Evolutionary conservation across 768 basidiomycete genomes (phyloP).

Genomic region (Megacollybia marginata): DNA sequence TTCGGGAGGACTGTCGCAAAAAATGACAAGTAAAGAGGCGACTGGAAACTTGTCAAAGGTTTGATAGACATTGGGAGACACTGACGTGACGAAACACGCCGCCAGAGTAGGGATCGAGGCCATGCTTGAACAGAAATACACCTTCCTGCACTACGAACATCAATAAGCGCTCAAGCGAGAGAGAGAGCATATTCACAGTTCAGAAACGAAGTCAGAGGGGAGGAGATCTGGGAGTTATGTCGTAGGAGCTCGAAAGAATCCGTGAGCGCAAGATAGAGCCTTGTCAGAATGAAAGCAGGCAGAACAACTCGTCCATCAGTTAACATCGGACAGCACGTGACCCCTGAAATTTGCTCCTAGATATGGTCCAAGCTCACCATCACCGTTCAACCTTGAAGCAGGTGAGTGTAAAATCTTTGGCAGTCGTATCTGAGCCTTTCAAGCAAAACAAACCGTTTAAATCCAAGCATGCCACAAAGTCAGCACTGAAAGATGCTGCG

Average conservation of each 20-base stretch:
- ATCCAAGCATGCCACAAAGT: slow-evolving; percentile 84
- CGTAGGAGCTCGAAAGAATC: slow-evolving; percentile 45
- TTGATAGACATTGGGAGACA: not conserved
- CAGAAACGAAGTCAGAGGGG: slow-evolving; percentile 73
- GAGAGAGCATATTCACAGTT: slow-evolving; percentile 56
- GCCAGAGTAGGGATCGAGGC: slow-evolving; percentile 83
- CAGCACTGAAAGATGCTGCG: slow-evolving; percentile 71
- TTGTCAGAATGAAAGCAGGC: slow-evolving; percentile 33
- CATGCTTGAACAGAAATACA: slow-evolving; percentile 68
- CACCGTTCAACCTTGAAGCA: slow-evolving; percentile 87
- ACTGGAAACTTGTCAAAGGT: slow-evolving; percentile 35
- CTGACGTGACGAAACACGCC: slow-evolving; percentile 82
- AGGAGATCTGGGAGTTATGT: slow-evolving; percentile 71
- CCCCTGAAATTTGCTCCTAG: not conserved
- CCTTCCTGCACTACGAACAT: slow-evolving; percentile 75
- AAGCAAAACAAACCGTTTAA: slow-evolving; percentile 92
- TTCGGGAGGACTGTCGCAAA: slow-evolving; percentile 67
- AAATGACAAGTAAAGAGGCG: slow-evolving; percentile 68
- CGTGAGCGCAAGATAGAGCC: slow-evolving; percentile 47
- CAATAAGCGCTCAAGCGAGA: slow-evolving; percentile 2
- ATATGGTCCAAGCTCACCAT: slow-evolving; percentile 43
- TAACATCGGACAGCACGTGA: not conserved
- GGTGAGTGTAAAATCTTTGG: slow-evolving; percentile 16
- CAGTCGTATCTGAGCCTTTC: not conserved
- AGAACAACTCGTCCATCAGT: slow-evolving; percentile 16